Evolutionary conservation across 805 yeast genomes (phyloP), one percentile per base, ranked within the genome.

Genomic region (Pichia nakasei): DNA sequence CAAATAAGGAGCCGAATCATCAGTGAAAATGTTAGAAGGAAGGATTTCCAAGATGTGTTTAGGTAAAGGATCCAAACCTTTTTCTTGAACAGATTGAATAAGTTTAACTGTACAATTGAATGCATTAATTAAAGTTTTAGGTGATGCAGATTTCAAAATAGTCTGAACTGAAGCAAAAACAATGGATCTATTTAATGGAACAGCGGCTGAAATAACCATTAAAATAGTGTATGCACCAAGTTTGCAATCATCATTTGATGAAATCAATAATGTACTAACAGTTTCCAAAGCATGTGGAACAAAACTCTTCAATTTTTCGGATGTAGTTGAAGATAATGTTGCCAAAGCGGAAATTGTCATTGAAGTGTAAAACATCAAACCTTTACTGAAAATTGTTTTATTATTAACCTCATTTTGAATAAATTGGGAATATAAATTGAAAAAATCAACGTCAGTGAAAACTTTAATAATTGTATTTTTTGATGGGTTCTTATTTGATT

Each of bases 161-260:
- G 84, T 77, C 47, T 73, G 77, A 29, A 75, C 68, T 1, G 85
- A 76, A 6, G 88, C 87, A 41, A 72, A 63, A 17, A 78, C 63
- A 15, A 84, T 75, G 13, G 71, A 70, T 50, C 62, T 68, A 7
- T 76, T 68, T 35, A 93, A 69, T 7, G 86, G 82, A 39, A 80
- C 72, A 38, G 91, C 82, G 3, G 91, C 71, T 6, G 83, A 75
- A 41, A 89, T 66, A 2, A 91, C 96, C 0, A 91, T 76, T 21
- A 91, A 59, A 13, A 88, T 69, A 39, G 95, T 84, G 60, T 85
- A 91, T 2, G 91, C 87, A 18, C 96, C 82, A 47, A 86, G 72
- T 59, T 85, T 93, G 41, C 81, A 72, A 54, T 86, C 94, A 9
- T 68, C 63, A 44, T 63, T 64, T 12, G 63, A 46, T 7, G 77